These are phyloP conservation scores for Yamadazyma paraphyllophila DNA, from an alignment of 805 yeast genomes.

Conservation along the genomic window DNA sequence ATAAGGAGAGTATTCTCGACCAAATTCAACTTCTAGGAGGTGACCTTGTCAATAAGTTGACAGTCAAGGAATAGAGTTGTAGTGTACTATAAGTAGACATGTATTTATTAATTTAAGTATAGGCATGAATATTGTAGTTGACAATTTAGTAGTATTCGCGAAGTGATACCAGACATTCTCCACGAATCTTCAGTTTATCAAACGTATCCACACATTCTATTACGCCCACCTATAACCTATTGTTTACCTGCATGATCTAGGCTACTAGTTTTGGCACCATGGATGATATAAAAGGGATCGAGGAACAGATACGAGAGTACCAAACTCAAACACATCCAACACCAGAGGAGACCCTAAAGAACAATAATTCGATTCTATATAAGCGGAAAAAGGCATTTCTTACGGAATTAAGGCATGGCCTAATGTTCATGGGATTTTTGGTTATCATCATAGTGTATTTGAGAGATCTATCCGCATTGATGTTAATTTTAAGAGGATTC, in stretches of 20 bases:
- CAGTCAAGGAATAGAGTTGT: constrained; percentile 2
- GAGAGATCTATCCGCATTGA: constrained; percentile 39
- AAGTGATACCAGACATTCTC: background rate
- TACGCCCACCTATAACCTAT: too few species aligned
- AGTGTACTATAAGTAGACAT: constrained; percentile 3
- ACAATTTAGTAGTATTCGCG: background rate
- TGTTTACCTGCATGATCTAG: too few species aligned
- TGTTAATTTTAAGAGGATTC: constrained; percentile 25
- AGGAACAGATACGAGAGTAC: constrained; percentile 25
- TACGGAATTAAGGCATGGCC: constrained; percentile 29
- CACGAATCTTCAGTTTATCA: too few species aligned
- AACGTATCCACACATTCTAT: too few species aligned
- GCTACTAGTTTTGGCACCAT: background rate
- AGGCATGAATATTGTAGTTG: background rate
- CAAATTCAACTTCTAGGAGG: constrained; percentile 73
- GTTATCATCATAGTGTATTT: constrained; percentile 38
- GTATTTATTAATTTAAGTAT: constrained; percentile 2
- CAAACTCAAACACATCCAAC: constrained; percentile 31
- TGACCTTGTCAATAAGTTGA: constrained; percentile 42
- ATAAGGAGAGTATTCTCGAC: constrained; percentile 67
- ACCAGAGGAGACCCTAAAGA: constrained; percentile 37
- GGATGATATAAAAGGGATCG: constrained; percentile 11
- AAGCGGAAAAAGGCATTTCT: constrained; percentile 42
- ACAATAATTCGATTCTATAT: constrained; percentile 41
- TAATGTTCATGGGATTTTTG: constrained; percentile 36